Evolutionary conservation across 2,329 filamentous ascomycete species (phyloP), one percentile per base, ranked within the genome.

Genomic region (Elsinoe fawcettii): DNA sequence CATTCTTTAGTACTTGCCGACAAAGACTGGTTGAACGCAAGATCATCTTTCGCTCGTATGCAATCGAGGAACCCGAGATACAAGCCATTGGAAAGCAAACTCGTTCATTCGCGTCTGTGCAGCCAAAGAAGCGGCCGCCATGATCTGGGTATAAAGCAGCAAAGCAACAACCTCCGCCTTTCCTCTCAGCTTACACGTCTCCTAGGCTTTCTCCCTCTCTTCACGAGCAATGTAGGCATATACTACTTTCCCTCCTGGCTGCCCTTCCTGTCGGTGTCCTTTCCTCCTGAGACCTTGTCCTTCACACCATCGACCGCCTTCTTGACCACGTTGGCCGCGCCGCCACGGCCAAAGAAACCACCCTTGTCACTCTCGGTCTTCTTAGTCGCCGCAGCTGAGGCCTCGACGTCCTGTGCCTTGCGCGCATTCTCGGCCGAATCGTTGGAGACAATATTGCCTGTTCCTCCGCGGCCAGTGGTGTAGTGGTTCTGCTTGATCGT

Each of bases 391-490:
- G 66, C 64, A 1, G 62, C 63, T 8, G 66, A 64, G 5, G 83
- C 81, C 59, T 85, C 83, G 60, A 96, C 88, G 66, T 96, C 91
- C 72, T 97, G 92, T 41, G 84, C 84, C 56, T 83, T 78, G 61
- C 91, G 86, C 34, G 91, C 89, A 68, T 88, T 68, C 61, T 80
- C 78, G 41, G 77, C 74, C 2, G 85, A 83, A 65, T 93, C 86
- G 61, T 82, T 83, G 68, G 86, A 85, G 49, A 87, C 84, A 86
- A 96, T 95, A 76, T 95, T 96, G 60, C 90, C 90, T 3, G 82
- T 85, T 60, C 91, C 91, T 57, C 91, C 91, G 54, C 91, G 87
- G 58, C 91, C 91, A 2, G 91, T 96, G 18, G 91, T 96, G 68
- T 92, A 90, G 63, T 88, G 78, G n/a, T 87, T 75, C 47, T 81